A percentile compares a stretch with the other conserved stretches of the same genome.
phyloP scores from a whole-genome alignment of 192 early-diverging fungal species.

The Coemansia sp. region DNA sequence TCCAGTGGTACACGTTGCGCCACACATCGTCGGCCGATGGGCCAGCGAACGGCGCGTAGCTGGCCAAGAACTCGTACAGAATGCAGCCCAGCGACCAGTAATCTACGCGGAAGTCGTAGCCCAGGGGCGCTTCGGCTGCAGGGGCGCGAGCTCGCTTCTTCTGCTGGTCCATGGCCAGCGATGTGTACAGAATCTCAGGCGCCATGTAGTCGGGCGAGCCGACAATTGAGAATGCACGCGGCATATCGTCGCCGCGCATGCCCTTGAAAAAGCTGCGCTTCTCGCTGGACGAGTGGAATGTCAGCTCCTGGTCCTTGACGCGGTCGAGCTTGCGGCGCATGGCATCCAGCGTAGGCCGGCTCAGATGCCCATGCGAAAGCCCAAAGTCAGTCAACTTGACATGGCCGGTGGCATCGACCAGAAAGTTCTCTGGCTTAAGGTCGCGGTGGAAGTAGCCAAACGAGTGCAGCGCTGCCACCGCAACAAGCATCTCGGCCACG shows the following conservation, averaged over 20 bases:
- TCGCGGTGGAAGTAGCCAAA: slow-evolving; percentile 92
- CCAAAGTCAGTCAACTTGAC: slow-evolving; percentile 91
- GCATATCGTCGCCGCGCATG: slow-evolving; percentile 58
- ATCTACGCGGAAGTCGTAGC: slow-evolving; percentile 71
- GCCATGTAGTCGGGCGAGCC: slow-evolving; percentile 95
- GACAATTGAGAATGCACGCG: slow-evolving; percentile 77
- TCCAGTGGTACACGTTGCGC: slow-evolving; percentile 85
- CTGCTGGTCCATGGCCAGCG: slow-evolving; percentile 48
- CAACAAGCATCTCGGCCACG: slow-evolving; percentile 81
- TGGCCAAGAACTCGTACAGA: slow-evolving; percentile 72
- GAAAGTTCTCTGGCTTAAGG: slow-evolving; percentile 86
- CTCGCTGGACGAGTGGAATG: slow-evolving; percentile 50
- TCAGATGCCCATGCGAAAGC: slow-evolving; percentile 78
- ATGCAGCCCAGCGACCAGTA: slow-evolving; percentile 79
- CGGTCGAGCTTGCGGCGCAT: slow-evolving; percentile 53
- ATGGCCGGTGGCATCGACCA: slow-evolving; percentile 72
- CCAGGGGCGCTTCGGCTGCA: slow-evolving; percentile 65
- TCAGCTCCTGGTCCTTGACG: slow-evolving; percentile 56
- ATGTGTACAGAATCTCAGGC: slow-evolving; percentile 73
- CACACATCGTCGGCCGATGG: slow-evolving; percentile 71
- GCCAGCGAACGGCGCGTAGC: slow-evolving; percentile 75
- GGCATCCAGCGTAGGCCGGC: slow-evolving; percentile 42
- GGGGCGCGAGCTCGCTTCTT: slow-evolving; percentile 59
- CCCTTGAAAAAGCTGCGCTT: slow-evolving; percentile 48
- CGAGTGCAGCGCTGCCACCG: slow-evolving; percentile 77